Base-by-base conservation (phyloP, 192 early-diverging fungal genomes). In the Rhizophagus clarus region DNA sequence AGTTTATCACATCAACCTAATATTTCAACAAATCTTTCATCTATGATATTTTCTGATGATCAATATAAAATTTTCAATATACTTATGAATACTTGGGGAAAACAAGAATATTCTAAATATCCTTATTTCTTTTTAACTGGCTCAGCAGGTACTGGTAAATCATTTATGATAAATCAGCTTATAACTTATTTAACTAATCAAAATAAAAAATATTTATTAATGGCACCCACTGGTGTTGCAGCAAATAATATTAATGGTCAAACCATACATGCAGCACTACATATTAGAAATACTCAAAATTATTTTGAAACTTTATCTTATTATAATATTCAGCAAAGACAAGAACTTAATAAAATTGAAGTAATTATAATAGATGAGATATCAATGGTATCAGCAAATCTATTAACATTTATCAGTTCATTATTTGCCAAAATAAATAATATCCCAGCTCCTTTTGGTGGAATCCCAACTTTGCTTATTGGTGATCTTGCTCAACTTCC, bases 111-210 rank as follows among this genome's bases (percentile, higher is more conserved):
- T 66, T n/a, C 4, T 0, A 72, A 49, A 73, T n/a, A 31, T 24
- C 22, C 47, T 26, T 73, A 73, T 28, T 73, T 73, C 12, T 73
- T 73, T 73, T 56, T 73, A 28, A 68, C 28, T 68, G 66, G 66
- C 0, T 68, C 66, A 29, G 66, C 66, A 32, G 17, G 26, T 12
- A 68, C 66, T 12, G 47, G 47, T 1, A 73, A 73, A 51, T 34
- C 72, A 24, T 73, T 73, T n/a, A 67, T 72, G n/a, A 32, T 72
- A 47, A 9, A 73, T 3, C 72, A 49, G 4, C 7, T 72, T 9
- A 51, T 26, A 40, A 31, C 20, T 24, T 26, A 28, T 8, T 72
- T 8, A 68, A 17, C 17, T 20, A 68, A n/a, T n/a, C n/a, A 68
- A 68, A 37, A 37, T 31, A 68, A 2, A 7, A 68, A 68, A 20